These are phyloP conservation scores for Venturia effusa DNA, from an alignment of 2,329 filamentous ascomycete species.

Conservation along the genomic window DNA sequence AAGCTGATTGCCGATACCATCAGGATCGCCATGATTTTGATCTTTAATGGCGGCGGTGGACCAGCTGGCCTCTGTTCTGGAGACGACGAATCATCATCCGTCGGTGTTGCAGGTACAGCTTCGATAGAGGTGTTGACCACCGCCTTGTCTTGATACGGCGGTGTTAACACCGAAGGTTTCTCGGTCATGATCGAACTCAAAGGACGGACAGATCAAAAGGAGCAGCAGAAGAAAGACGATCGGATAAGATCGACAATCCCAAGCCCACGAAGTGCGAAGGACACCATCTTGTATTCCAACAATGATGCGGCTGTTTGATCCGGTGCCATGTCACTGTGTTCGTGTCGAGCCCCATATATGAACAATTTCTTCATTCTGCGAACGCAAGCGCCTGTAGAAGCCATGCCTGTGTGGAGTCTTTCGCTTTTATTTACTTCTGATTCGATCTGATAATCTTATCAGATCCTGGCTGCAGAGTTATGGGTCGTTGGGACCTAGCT, in stretches of 20 bases:
- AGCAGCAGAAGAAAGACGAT: neutral
- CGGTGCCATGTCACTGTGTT: neutral
- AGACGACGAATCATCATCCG: neutral
- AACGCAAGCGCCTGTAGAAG: too few species aligned
- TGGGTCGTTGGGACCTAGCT: too few species aligned
- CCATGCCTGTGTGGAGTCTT: neutral
- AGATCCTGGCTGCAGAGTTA: neutral
- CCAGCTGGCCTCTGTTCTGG: neutral
- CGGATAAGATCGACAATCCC: too few species aligned
- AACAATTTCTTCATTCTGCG: neutral
- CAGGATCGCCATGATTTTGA: conserved; percentile 15
- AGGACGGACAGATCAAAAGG: neutral
- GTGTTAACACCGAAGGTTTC: neutral
- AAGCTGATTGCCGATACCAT: conserved; percentile 45
- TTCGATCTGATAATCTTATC: neutral
- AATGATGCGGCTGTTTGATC: neutral
- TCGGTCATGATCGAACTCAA: neutral
- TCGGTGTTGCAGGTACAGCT: neutral
- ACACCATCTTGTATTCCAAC: neutral
- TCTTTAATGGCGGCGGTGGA: neutral
- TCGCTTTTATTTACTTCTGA: neutral
- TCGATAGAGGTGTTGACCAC: neutral
- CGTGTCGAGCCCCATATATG: neutral
- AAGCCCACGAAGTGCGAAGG: neutral
- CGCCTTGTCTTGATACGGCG: neutral